Conservation (phyloP, 192 early-diverging fungal genomes). For the Umbelopsis isabellina region DNA sequence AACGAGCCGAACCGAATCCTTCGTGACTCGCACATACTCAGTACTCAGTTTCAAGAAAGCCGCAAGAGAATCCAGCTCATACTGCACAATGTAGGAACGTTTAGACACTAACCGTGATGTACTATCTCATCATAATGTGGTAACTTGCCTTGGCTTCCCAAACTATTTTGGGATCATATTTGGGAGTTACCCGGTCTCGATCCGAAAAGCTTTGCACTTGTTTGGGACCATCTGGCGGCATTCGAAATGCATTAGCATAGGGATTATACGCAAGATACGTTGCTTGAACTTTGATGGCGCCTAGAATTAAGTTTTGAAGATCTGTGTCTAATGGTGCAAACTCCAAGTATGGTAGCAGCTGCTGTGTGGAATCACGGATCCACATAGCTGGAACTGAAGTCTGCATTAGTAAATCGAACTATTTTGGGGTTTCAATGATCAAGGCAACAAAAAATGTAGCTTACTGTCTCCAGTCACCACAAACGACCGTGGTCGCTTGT, state of each 20-base stretch:
- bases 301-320: slow-evolving; percentile 53
- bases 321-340: slow-evolving; percentile 41
- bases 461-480: slow-evolving; percentile 74
- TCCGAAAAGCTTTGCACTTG: slow-evolving; percentile 34
- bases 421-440: slow-evolving; percentile 1
- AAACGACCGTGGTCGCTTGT: slow-evolving; percentile 54
- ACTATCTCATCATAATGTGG: too few species aligned
- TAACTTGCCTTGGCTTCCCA: slow-evolving; percentile 62
- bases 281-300: slow-evolving; percentile 61
- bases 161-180: slow-evolving; percentile 37
- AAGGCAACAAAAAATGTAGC: background rate
- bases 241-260: slow-evolving; percentile 71
- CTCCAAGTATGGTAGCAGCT: slow-evolving; percentile 59
- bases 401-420: slow-evolving; percentile 9
- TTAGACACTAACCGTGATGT: background rate
- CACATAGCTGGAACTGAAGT: slow-evolving; percentile 67
- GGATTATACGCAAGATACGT: slow-evolving; percentile 38
- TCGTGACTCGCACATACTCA: slow-evolving; percentile 52
- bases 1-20: slow-evolving; percentile 44
- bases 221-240: slow-evolving; percentile 47
- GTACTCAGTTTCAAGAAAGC: slow-evolving; percentile 63
- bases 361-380: slow-evolving; percentile 75
- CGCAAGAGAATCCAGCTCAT: slow-evolving; percentile 67
- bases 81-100: slow-evolving; percentile 40
- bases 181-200: slow-evolving; percentile 49